A percentile compares a stretch with the other conserved stretches of the same genome.
Evolutionary conservation across 148 eudicot genomes (phyloP).

Genomic region (Hydrangea macrophylla): DNA sequence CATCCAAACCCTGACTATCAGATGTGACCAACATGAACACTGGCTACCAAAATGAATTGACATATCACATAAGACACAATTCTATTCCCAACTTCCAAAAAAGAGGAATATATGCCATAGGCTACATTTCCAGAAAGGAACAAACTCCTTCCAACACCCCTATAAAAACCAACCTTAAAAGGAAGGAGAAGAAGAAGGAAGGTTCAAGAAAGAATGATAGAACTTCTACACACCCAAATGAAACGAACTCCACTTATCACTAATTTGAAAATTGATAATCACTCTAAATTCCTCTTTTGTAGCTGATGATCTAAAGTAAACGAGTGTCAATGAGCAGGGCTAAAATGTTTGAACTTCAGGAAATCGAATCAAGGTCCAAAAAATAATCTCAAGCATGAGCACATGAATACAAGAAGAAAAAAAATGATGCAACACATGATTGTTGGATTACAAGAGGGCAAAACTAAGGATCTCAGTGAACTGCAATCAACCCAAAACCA

Average conservation of each 20-base stretch:
- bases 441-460: too few relatives aligned
- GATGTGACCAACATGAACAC: neutral
- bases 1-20: slow-evolving; percentile 28
- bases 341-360: neutral
- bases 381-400: neutral
- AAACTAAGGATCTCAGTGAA: too few relatives aligned
- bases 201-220: too few relatives aligned
- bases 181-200: too few relatives aligned
- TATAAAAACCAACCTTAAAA: neutral
- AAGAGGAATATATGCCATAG: neutral
- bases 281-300: neutral
- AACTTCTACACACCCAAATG: neutral
- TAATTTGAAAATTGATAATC: neutral
- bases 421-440: too few relatives aligned
- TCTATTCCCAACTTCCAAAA: neutral
- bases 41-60: slow-evolving; percentile 12
- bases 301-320: neutral
- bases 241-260: neutral
- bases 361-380: neutral
- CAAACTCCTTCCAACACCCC: neutral
- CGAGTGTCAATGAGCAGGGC: neutral
- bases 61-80: neutral
- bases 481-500: too few relatives aligned
- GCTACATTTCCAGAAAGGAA: neutral
- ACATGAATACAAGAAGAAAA: neutral